phyloP scores from a whole-genome alignment of 441 rosid genomes.

The Bruguiera hainesii region DNA sequence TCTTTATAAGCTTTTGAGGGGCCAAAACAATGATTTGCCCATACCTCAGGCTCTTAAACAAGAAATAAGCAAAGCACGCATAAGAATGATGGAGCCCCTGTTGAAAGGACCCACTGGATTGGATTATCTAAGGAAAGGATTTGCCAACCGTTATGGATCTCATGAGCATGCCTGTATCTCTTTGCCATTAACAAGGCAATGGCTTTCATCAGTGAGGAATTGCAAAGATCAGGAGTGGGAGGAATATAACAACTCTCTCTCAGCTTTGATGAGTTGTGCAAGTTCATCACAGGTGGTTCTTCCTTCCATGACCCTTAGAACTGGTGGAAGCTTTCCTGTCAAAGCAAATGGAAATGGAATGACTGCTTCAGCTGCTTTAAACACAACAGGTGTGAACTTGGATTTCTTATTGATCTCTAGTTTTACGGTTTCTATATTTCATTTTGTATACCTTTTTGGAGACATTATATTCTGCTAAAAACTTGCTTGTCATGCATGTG shows the following conservation, averaged over 20 bases:
- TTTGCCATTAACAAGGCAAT: conserved; percentile 53
- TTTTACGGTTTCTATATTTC: background rate
- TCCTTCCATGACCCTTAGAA: conserved; percentile 52
- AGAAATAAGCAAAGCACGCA: conserved; percentile 75
- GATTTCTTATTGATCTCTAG: background rate
- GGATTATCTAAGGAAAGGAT: conserved; percentile 71
- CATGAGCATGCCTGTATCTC: conserved; percentile 40
- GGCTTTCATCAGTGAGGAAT: conserved; percentile 55
- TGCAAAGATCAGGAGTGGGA: conserved; percentile 66
- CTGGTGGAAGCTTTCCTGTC: conserved; percentile 31
- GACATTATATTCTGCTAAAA: too few species aligned
- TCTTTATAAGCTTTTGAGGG: background rate
- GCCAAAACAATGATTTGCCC: conserved; percentile 1
- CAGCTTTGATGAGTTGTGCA: conserved; percentile 39
- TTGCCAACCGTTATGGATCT: conserved; percentile 56
- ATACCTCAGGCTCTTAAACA: conserved; percentile 53
- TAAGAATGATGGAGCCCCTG: conserved; percentile 70
- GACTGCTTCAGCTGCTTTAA: conserved; percentile 10
- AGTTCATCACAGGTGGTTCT: conserved; percentile 36
- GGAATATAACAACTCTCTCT: conserved; percentile 46
- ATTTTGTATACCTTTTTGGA: too few species aligned
- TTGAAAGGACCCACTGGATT: conserved; percentile 80
- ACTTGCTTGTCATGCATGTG: too few species aligned
- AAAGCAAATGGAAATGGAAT: conserved; percentile 6
- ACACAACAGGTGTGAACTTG: conserved; percentile 5